Percentiles rank a stretch among this genome's conserved stretches.
phyloP scores from a whole-genome alignment of 176 grass and related monocot species.

The Oryza coarctata region DNA sequence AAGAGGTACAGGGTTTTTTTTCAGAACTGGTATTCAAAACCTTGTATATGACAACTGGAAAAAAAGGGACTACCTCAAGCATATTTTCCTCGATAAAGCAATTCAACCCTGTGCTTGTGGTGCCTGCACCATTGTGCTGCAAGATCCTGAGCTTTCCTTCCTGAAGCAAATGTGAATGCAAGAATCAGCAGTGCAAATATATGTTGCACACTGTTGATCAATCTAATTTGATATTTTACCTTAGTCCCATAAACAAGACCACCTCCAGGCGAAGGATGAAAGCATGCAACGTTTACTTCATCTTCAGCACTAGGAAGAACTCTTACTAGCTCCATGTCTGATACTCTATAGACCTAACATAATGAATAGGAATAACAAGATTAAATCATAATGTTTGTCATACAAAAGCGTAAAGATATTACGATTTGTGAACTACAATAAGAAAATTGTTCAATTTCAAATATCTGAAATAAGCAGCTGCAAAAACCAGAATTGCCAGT shows the following conservation, averaged over 20 bases:
- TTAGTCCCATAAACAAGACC: slow-evolving; percentile 97
- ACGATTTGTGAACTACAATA: slow-evolving; percentile 1
- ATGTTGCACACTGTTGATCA: slow-evolving; percentile 12
- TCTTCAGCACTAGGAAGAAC: slow-evolving; percentile 89
- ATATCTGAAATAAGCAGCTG: slow-evolving; percentile 24
- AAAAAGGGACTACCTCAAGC: slow-evolving; percentile 47
- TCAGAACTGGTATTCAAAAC: background rate
- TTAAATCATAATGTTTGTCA: background rate
- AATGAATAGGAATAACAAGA: slow-evolving; percentile 28
- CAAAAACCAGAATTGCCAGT: slow-evolving; percentile 15
- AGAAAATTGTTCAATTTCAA: background rate
- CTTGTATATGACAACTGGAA: background rate
- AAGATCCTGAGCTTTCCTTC: slow-evolving; percentile 98
- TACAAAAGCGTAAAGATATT: background rate
- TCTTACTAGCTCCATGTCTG: slow-evolving; percentile 96
- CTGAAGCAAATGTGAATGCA: slow-evolving; percentile 39
- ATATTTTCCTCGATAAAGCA: slow-evolving; percentile 69
- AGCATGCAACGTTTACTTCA: slow-evolving; percentile 97
- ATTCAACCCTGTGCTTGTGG: slow-evolving; percentile 46
- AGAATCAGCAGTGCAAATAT: slow-evolving; percentile 33
- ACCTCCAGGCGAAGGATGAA: slow-evolving; percentile 79
- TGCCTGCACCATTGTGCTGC: slow-evolving; percentile 63
- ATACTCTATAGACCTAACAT: slow-evolving; percentile 93
- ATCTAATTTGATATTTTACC: slow-evolving; percentile 43
- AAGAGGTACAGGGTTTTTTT: background rate